phyloP scores from a whole-genome alignment of 2,329 filamentous ascomycete genomes.

The Fusarium humuli region DNA sequence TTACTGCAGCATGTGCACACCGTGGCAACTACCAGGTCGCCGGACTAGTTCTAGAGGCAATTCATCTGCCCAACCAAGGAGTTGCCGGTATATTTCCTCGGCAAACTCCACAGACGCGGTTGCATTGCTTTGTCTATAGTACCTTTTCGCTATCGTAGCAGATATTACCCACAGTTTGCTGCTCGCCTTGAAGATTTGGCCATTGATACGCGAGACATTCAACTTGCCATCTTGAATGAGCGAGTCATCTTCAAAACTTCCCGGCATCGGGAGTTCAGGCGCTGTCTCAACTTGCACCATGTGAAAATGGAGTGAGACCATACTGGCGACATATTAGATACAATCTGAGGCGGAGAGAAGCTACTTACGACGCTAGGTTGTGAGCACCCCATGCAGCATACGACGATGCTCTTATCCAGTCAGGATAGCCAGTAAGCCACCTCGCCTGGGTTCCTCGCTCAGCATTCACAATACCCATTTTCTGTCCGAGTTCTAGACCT shows the following conservation, averaged over 20 bases:
- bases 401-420: background rate
- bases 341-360: accelerated
- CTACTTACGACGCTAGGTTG: background rate
- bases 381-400: background rate
- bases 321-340: background rate
- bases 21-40: background rate
- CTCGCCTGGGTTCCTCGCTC: background rate
- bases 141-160: accelerated
- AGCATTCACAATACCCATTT: background rate
- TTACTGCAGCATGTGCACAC: background rate
- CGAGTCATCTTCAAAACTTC: background rate
- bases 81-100: background rate
- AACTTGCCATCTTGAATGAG: background rate
- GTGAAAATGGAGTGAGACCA: background rate
- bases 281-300: accelerated
- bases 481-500: background rate
- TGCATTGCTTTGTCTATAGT: accelerated
- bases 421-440: background rate
- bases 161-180: background rate
- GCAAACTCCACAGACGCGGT: background rate
- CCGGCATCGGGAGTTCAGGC: background rate
- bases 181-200: background rate
- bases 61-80: background rate
- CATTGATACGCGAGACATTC: accelerated
- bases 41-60: background rate